Base-by-base conservation (phyloP, 2,329 filamentous ascomycete species). In the Monosporascus sp. region DNA sequence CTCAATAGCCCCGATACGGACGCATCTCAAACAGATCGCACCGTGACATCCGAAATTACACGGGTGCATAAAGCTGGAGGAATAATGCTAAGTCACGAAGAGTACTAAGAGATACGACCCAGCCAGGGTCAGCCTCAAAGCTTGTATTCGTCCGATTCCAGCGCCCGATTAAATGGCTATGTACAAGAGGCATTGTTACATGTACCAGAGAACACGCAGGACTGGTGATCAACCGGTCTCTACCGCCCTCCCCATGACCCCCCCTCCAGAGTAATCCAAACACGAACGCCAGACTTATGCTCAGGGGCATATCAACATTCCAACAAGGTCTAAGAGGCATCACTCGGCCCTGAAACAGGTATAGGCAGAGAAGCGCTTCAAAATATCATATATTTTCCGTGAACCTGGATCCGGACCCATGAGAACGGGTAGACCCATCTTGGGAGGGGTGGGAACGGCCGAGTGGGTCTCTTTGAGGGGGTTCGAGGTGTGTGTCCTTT, bases 351-450 rank as follows among this genome's bases (percentile, higher is more conserved):
- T 50, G 47, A 58, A 55, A 59, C 59, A 50, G 57, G 57, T 51
- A 61, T 50, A 55, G 54, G 51, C 41, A 50, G 50, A 54, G 51
- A 57, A 49, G 48, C 36, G 45, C 55, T 51, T 52, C 43, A 53
- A 50, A 57, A 53, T 48, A 31, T 71, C 63, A 74, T 51, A 76
- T 65, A 50, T 68, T 60, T 62, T 77, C 74, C 22, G 69, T 71
- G 58, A 77, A 76, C 55, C 68, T 67, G 2, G 74, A 77, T 27
- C 59, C 64, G 36, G 70, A 71, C 24, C 51, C 61, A 22, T 62
- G 63, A 20, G 66, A 67, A 22, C 60, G 61, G 46, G 55, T 62
- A 27, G 66, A 72, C 41, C 67, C 69, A 48, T 71, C 68, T 36
- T 65, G 63, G 54, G 69, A 65, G 51, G 65, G 57, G 60, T 73